A percentile compares a stretch with the other conserved stretches of the same genome.
Evolutionary conservation across 257 asterid species (phyloP).

Genomic region (Nicotiana attenuata): DNA sequence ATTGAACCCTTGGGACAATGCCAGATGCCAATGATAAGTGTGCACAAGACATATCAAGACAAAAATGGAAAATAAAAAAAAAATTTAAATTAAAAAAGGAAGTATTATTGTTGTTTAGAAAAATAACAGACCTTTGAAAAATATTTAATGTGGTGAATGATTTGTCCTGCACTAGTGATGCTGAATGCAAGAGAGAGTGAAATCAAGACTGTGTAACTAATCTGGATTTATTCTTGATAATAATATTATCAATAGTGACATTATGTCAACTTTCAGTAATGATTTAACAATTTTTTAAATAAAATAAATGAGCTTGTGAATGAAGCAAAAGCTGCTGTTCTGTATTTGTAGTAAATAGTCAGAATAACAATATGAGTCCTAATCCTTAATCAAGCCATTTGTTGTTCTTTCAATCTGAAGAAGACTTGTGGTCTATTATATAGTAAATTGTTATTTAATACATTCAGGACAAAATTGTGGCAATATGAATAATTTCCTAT

Average conservation of each 20-base stretch:
- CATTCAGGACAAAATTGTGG: constrained; percentile 13
- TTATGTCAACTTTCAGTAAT: not conserved
- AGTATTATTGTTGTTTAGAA: not conserved
- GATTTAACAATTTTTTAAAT: not conserved
- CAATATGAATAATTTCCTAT: constrained; percentile 8
- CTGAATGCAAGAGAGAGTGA: not conserved
- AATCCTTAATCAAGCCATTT: not conserved
- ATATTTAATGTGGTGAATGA: not conserved
- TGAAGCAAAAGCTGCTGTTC: not conserved
- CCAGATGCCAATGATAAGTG: not conserved
- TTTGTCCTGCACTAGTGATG: not conserved
- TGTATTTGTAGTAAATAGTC: not conserved
- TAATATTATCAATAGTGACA: not conserved
- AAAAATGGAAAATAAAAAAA: not conserved
- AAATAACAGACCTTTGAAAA: not conserved
- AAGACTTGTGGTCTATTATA: constrained; percentile 12
- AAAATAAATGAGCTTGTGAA: not conserved
- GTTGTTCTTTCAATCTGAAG: constrained; percentile 12
- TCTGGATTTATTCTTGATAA: not conserved
- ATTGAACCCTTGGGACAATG: not conserved
- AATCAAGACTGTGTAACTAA: not conserved
- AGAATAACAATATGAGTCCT: not conserved
- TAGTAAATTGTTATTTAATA: not conserved
- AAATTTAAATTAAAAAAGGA: not conserved
- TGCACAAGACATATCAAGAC: not conserved